Percentiles rank a stretch among this genome's conserved stretches.
Conservation (phyloP, 129 eudicot species). For the Sambucus nigra region DNA sequence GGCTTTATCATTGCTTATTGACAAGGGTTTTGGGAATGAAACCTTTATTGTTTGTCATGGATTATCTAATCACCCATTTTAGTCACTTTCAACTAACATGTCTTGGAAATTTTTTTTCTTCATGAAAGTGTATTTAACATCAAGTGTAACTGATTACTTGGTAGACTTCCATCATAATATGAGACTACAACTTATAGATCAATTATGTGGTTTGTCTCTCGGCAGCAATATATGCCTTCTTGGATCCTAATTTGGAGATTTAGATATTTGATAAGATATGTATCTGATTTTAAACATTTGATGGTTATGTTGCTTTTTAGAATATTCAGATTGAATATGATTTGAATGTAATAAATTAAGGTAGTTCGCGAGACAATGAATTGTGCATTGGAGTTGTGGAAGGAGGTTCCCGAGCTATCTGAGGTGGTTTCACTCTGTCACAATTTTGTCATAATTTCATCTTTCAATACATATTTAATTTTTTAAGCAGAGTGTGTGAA, state of each 20-base stretch:
- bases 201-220: slow-evolving; percentile 65
- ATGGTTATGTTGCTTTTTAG: background rate
- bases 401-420: slow-evolving; percentile 33
- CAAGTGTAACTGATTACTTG: no score
- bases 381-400: slow-evolving; percentile 67
- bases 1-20: no score
- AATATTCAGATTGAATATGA: slow-evolving; percentile 10
- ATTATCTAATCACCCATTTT: slow-evolving; percentile 83
- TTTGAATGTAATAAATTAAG: slow-evolving; percentile 49
- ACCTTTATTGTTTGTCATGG: no score
- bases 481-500: no score
- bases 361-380: slow-evolving; percentile 81
- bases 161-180: no score
- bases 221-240: slow-evolving; percentile 53
- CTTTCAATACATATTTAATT: no score
- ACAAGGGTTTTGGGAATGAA: no score
- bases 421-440: slow-evolving; percentile 29
- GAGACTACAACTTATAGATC: slow-evolving; percentile 51
- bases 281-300: background rate
- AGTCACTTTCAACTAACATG: slow-evolving; percentile 95
- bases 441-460: no score
- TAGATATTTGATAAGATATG: slow-evolving; percentile 79
- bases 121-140: slow-evolving; percentile 92
- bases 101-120: slow-evolving; percentile 90
- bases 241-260: slow-evolving; percentile 53